Percentiles rank a stretch among this genome's conserved stretches.
Conservation (phyloP, 2,329 filamentous ascomycete genomes). For the Pseudonectria foliicola region DNA sequence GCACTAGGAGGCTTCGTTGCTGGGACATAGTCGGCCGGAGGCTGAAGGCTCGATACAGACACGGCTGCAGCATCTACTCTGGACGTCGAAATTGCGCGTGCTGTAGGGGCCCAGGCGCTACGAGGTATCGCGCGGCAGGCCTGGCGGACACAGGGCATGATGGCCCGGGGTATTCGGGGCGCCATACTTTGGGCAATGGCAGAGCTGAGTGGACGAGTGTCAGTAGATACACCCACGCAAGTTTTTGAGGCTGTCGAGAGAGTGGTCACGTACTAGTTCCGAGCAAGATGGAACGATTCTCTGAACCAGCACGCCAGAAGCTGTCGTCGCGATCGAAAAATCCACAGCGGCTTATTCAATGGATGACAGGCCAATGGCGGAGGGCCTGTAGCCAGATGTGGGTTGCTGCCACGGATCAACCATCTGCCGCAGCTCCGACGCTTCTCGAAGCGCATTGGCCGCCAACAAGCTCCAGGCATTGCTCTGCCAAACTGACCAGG, state of each 20-base stretch:
- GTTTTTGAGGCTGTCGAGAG: too few relatives aligned
- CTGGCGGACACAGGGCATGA: constrained; percentile 19
- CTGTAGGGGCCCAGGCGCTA: constrained; percentile 13
- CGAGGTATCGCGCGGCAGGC: constrained; percentile 10
- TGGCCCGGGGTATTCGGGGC: constrained; percentile 15
- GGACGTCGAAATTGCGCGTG: constrained; percentile 22
- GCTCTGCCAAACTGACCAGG: neutral
- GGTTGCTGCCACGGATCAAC: constrained; percentile 20
- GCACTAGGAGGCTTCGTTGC: constrained; percentile 80
- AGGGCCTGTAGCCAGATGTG: neutral
- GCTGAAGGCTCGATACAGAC: constrained; percentile 14
- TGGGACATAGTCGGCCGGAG: constrained; percentile 46
- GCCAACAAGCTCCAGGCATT: constrained; percentile 8
- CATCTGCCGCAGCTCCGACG: constrained; percentile 12
- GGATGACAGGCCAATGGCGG: constrained; percentile 5
- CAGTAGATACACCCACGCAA: too few relatives aligned
- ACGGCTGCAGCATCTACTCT: constrained; percentile 18
- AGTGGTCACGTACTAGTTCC: neutral
- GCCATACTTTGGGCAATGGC: constrained; percentile 10
- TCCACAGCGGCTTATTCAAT: constrained; percentile 6
- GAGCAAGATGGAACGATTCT: neutral
- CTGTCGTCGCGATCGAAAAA: constrained; percentile 10
- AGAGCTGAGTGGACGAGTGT: too few relatives aligned
- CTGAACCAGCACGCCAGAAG: neutral
- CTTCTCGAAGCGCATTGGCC: constrained; percentile 4